A percentile compares a stretch with the other conserved stretches of the same genome.
phyloP scores from a whole-genome alignment of 2,329 filamentous ascomycete genomes.

The Aspergillus fumigatus region DNA sequence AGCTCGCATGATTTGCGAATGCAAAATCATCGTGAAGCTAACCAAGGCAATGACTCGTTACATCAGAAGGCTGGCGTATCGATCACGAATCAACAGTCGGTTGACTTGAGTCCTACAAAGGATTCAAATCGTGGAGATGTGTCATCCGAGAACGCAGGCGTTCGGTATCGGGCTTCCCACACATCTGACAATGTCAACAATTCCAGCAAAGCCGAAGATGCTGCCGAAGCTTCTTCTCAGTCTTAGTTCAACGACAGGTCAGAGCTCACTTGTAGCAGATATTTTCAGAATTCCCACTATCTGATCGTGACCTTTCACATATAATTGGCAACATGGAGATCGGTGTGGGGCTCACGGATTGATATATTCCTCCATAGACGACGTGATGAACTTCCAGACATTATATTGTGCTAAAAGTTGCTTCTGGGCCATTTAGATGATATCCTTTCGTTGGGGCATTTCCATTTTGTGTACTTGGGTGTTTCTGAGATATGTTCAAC shows the following conservation, averaged over 20 bases:
- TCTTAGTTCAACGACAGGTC: background rate
- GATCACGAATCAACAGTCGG: background rate
- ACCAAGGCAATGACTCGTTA: background rate
- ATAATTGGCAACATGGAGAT: background rate
- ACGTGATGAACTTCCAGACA: background rate
- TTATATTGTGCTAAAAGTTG: background rate
- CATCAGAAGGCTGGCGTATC: background rate
- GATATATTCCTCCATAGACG: background rate
- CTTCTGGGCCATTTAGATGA: background rate
- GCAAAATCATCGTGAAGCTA: background rate
- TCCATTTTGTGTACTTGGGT: background rate
- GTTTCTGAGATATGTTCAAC: no score
- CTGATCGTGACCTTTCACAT: background rate
- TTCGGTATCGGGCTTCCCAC: background rate
- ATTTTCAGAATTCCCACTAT: background rate
- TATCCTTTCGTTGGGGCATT: background rate
- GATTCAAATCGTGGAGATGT: background rate
- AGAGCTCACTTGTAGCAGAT: background rate
- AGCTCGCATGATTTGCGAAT: conserved; percentile 1
- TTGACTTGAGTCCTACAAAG: background rate
- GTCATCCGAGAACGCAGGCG: background rate
- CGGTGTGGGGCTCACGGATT: background rate
- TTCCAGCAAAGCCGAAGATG: background rate
- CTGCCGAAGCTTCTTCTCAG: background rate
- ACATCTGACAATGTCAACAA: background rate